phyloP scores from a whole-genome alignment of 805 yeast genomes.

The Pichia cephalocereana region DNA sequence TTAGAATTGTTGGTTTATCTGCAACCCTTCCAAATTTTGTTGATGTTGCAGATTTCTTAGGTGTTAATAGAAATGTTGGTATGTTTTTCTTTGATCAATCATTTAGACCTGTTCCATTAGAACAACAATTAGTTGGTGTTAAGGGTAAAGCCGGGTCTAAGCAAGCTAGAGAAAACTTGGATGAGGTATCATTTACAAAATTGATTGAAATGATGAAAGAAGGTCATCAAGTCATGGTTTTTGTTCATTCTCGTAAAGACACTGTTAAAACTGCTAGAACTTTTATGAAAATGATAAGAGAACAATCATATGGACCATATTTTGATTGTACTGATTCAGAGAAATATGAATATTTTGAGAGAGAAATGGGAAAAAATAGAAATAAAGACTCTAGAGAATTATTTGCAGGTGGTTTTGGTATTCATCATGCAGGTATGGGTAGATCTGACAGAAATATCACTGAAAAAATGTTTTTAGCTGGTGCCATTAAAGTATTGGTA shows the following conservation, averaged over 20 bases:
- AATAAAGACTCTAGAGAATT: conserved; percentile 76
- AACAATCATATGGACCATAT: conserved; percentile 42
- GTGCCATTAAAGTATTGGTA: conserved; percentile 81
- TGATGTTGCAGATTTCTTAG: conserved; percentile 91
- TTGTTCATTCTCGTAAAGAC: conserved; percentile 92
- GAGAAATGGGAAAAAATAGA: conserved; percentile 64
- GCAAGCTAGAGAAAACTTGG: conserved; percentile 64
- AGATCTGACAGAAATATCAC: conserved; percentile 83
- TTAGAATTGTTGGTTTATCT: conserved; percentile 85
- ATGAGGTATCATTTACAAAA: conserved; percentile 68
- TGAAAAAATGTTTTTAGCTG: conserved; percentile 77
- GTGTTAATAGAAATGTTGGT: conserved; percentile 83
- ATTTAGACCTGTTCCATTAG: conserved; percentile 88
- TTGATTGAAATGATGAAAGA: conserved; percentile 52
- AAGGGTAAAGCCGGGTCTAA: conserved; percentile 75
- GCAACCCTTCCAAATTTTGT: conserved; percentile 88
- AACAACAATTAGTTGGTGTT: conserved; percentile 82
- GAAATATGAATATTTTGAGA: conserved; percentile 34
- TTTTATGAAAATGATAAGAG: conserved; percentile 59
- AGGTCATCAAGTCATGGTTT: conserved; percentile 91
- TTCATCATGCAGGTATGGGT: conserved; percentile 96
- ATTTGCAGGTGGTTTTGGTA: conserved; percentile 75
- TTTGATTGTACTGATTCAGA: conserved; percentile 49
- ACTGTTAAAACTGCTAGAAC: conserved; percentile 76
- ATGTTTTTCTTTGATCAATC: conserved; percentile 92